Evolutionary conservation across 805 yeast species (phyloP), one percentile per base, ranked within the genome.

Genomic region (Naumovozyma baii): DNA sequence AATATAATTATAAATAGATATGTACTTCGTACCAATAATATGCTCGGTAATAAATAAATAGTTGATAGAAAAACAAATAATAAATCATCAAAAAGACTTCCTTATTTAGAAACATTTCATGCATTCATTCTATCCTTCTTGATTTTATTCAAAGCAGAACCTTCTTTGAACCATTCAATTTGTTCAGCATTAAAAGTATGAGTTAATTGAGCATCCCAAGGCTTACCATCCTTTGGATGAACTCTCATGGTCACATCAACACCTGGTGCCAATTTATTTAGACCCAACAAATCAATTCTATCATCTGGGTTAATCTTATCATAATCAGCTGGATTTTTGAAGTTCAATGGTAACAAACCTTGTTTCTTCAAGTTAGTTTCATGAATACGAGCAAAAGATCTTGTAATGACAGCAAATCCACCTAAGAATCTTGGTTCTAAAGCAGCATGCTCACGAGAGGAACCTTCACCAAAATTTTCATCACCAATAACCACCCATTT

Each of bases 331-430:
- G 79, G 80, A 61, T 90, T 73, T 63, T 73, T 80, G 61, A 92
- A 90, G 80, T 86, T 90, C 70, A 90, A 81, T 67, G 98, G 97
- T 67, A 90, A 77, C 64, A 90, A 73, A 78, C 98, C 98, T 75
- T 90, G 98, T 74, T 90, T 90, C 88, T 90, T 90, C 80, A 90
- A 80, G 83, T 90, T 90, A 57, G 98, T 90, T 78, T 90, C 98
- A 74, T 90, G 98, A 61, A 90, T 92, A 74, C 97, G 85, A 52
- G 97, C 97, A 66, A 92, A 92, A 36, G 96, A 88, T 72, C 86
- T 90, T 67, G 96, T 86, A 63, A 90, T 84, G 70, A 90, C 90
- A 57, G 96, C 96, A 64, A 84, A 86, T 60, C 94, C 97, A 76
- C 96, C 96, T 64, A 90, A 77, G 88, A 71, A 92, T 76, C 98